Evolutionary conservation across 441 rosid species (phyloP).

Genomic region (Daphne laureola): DNA sequence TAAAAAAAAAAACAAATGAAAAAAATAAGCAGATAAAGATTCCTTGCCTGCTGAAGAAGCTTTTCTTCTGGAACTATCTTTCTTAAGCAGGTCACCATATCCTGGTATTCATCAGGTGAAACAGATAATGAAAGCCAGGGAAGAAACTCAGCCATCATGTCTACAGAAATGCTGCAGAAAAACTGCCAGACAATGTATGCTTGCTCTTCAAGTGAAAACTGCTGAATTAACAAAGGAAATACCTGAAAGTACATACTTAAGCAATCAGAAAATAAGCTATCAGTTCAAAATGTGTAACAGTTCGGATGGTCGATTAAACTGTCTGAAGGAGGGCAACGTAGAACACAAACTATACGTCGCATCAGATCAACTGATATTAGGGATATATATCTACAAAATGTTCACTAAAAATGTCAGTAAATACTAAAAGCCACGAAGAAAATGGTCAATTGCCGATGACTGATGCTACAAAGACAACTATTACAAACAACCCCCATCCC

Average conservation of each 20-base stretch:
- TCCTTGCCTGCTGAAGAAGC: constrained; percentile 74
- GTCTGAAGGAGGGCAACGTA: no score
- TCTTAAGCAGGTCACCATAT: constrained; percentile 64
- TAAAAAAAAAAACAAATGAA: background rate
- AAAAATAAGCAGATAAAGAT: constrained; percentile 6
- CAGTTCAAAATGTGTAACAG: no score
- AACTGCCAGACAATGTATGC: constrained; percentile 96
- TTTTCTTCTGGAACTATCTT: constrained; percentile 72
- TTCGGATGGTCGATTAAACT: no score
- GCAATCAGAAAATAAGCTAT: no score
- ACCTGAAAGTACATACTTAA: constrained; percentile 32
- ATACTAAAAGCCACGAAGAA: no score
- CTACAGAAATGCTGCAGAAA: constrained; percentile 95
- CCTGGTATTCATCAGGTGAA: constrained; percentile 69
- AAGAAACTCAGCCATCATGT: constrained; percentile 81
- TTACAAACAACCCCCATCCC: no score
- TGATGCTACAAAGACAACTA: no score
- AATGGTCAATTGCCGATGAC: no score
- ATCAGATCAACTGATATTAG: no score
- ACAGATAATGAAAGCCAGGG: constrained; percentile 94
- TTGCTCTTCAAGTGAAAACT: constrained; percentile 81
- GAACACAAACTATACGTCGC: no score
- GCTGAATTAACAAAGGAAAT: constrained; percentile 85
- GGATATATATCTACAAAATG: no score
- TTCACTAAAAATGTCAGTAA: no score